Conservation (phyloP, 1,284 basidiomycete species). For the Ceratobasidium sp. region DNA sequence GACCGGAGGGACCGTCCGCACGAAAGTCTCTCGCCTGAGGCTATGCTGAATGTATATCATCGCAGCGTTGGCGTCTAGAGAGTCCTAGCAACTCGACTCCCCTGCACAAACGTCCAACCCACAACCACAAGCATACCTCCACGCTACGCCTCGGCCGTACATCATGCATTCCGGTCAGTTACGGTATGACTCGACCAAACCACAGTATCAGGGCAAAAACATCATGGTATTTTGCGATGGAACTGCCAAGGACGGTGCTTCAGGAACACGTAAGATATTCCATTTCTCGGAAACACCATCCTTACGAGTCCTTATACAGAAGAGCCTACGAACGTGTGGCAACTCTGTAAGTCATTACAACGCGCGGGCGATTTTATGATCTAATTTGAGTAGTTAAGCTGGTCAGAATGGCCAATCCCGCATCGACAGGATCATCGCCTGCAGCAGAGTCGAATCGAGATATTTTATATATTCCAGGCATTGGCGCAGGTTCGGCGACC, state of each 20-base stretch:
- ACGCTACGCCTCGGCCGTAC: too few species aligned
- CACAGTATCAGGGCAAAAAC: background rate
- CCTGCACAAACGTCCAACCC: too few species aligned
- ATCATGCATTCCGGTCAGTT: too few species aligned
- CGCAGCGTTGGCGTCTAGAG: too few species aligned
- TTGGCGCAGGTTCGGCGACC: slow-evolving; percentile 7
- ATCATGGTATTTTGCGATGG: slow-evolving; percentile 37
- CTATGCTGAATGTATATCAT: too few species aligned
- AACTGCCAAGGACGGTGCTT: slow-evolving; percentile 18
- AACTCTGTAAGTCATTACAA: slow-evolving; percentile 3
- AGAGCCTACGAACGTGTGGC: slow-evolving; percentile 4
- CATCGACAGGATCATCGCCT: background rate
- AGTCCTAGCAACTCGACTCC: too few species aligned
- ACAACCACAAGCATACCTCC: too few species aligned
- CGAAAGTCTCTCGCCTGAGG: too few species aligned
- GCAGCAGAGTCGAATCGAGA: background rate
- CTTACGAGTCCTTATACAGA: background rate
- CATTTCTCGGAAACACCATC: too few species aligned
- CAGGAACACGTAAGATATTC: background rate
- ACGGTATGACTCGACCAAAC: too few species aligned
- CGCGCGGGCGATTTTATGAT: background rate
- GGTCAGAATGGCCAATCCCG: too few species aligned
- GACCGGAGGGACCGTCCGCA: too few species aligned
- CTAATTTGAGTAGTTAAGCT: slow-evolving; percentile 4
- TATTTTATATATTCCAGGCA: slow-evolving; percentile 11